Evolutionary conservation across 1,284 basidiomycete species (phyloP).

Genomic region (Rhodotorula mucilaginosa): DNA sequence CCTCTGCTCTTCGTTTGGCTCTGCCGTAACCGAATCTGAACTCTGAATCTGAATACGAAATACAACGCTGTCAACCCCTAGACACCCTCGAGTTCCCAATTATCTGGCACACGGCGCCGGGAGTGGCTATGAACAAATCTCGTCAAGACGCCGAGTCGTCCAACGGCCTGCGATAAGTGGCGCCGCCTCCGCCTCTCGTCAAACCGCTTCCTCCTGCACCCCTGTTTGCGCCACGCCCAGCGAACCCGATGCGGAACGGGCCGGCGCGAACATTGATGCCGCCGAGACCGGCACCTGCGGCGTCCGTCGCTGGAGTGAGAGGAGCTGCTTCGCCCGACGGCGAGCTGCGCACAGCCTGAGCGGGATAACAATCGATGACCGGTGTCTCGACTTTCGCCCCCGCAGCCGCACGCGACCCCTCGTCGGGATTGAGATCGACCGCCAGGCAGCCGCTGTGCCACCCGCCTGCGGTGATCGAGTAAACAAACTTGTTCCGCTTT

Average conservation of each 20-base stretch:
- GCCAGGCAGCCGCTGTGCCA: slow-evolving; percentile 86
- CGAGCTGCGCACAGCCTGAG: no score
- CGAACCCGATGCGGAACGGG: slow-evolving; percentile 23
- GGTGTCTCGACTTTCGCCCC: neutral
- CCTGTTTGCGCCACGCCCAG: slow-evolving; percentile 3
- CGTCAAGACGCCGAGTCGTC: no score
- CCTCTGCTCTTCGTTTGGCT: neutral
- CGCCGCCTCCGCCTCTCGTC: neutral
- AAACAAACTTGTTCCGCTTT: slow-evolving; percentile 60
- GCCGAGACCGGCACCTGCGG: no score
- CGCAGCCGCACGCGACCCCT: neutral
- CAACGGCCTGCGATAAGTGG: no score
- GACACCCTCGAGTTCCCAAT: no score
- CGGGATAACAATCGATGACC: neutral
- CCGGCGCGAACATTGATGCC: no score
- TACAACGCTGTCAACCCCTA: no score
- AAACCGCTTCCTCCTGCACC: slow-evolving; percentile 1
- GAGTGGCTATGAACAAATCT: no score
- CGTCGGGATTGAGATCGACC: slow-evolving; percentile 56
- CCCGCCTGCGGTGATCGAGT: slow-evolving; percentile 71
- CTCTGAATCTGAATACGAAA: no score
- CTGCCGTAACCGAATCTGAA: neutral
- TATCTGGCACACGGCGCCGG: no score
- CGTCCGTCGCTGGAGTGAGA: no score
- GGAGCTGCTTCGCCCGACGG: no score